phyloP scores from a whole-genome alignment of 1,139 yeast species.

The Petasospora rhodanensis region DNA sequence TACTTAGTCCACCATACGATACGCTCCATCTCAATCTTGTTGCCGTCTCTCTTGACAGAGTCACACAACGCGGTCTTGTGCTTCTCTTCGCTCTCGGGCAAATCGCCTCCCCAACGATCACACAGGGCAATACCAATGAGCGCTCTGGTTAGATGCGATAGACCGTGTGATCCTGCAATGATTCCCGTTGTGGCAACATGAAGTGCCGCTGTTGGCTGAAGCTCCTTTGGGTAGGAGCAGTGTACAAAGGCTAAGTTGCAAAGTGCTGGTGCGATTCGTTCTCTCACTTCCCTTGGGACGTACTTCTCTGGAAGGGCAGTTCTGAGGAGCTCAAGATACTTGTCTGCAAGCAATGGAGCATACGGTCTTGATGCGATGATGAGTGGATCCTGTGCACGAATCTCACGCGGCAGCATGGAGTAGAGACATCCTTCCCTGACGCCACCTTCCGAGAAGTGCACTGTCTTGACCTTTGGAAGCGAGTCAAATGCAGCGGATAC shows the following conservation, averaged over 20 bases:
- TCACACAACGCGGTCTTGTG: slow-evolving; percentile 39
- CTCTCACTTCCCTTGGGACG: slow-evolving; percentile 51
- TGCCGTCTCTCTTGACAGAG: slow-evolving; percentile 38
- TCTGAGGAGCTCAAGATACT: slow-evolving; percentile 44
- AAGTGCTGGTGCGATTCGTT: slow-evolving; percentile 58
- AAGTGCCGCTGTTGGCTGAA: slow-evolving; percentile 66
- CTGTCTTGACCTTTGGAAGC: slow-evolving; percentile 52
- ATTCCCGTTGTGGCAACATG: slow-evolving; percentile 65
- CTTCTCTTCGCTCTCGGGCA: slow-evolving; percentile 47
- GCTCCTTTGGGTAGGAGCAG: slow-evolving; percentile 64
- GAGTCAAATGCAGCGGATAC: slow-evolving; percentile 54
- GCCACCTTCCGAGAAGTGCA: slow-evolving; percentile 67
- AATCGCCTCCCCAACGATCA: slow-evolving; percentile 73
- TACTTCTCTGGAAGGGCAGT: slow-evolving; percentile 48
- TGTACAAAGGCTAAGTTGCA: slow-evolving; percentile 68
- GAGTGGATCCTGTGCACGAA: slow-evolving; percentile 59
- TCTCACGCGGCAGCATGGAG: slow-evolving; percentile 48
- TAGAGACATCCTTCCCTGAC: slow-evolving; percentile 67
- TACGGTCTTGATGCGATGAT: slow-evolving; percentile 59
- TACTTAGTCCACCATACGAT: slow-evolving; percentile 63
- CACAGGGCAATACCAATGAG: slow-evolving; percentile 63
- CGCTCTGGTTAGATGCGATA: slow-evolving; percentile 62
- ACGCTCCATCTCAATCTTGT: slow-evolving; percentile 38
- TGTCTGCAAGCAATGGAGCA: slow-evolving; percentile 54
- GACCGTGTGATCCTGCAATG: slow-evolving; percentile 64